Percentiles rank a stretch among this genome's conserved stretches.
These are phyloP conservation scores for Epichloe coenophiala DNA, from an alignment of 2,329 filamentous ascomycete genomes.

Conservation along the genomic window DNA sequence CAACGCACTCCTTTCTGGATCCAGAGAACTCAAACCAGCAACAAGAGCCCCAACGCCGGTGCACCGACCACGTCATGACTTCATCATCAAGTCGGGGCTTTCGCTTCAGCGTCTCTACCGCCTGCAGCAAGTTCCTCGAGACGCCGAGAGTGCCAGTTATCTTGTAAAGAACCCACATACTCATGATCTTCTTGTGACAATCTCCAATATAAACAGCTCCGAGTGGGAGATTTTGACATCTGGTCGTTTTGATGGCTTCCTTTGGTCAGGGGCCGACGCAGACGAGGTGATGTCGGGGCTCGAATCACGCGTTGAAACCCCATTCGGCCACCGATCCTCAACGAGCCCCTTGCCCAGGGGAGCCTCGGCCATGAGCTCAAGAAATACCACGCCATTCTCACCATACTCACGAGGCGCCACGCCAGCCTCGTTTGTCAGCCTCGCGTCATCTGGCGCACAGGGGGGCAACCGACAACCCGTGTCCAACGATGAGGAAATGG, in stretches of 20 bases:
- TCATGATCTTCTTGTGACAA: constrained; percentile 75
- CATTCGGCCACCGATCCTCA: constrained; percentile 24
- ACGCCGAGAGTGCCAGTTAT: constrained; percentile 76
- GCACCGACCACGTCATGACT: constrained; percentile 53
- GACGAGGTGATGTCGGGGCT: constrained; percentile 30
- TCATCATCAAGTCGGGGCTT: constrained; percentile 60
- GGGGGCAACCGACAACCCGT: constrained; percentile 43
- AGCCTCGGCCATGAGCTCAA: constrained; percentile 28
- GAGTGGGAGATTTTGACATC: constrained; percentile 96
- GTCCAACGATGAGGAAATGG: constrained; percentile 84
- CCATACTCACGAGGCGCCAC: constrained; percentile 43
- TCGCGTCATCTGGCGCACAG: constrained; percentile 32
- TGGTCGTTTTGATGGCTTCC: constrained; percentile 86
- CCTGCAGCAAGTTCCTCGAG: constrained; percentile 57
- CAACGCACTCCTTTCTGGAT: constrained; percentile 59
- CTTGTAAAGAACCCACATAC: constrained; percentile 69
- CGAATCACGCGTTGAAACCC: constrained; percentile 43
- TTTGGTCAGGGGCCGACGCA: constrained; percentile 81
- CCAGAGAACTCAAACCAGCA: constrained; percentile 40
- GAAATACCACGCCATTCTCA: constrained; percentile 34
- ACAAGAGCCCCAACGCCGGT: constrained; percentile 56
- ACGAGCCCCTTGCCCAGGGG: constrained; percentile 30
- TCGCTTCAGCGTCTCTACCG: constrained; percentile 80
- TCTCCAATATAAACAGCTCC: constrained; percentile 76
- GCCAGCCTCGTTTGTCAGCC: constrained; percentile 44